Percentiles rank a stretch among this genome's conserved stretches.
These are phyloP conservation scores for Paecilomyces dactylethromorphus DNA, from an alignment of 2,329 filamentous ascomycete genomes.

Conservation along the genomic window DNA sequence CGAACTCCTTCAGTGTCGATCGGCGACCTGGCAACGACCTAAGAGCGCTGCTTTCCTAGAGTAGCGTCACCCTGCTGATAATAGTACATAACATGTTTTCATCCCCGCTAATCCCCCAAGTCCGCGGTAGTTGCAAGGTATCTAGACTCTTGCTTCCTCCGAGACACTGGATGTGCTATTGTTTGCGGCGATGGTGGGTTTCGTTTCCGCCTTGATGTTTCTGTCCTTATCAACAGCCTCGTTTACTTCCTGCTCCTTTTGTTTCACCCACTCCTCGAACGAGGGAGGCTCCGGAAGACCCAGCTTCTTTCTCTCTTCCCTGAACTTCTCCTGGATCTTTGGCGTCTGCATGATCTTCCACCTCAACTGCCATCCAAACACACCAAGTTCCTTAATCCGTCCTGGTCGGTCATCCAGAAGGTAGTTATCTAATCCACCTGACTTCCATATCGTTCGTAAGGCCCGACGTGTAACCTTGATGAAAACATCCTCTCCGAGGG, in stretches of 20 bases:
- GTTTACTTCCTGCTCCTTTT: slow-evolving; percentile 32
- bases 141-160: background rate
- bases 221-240: slow-evolving; percentile 30
- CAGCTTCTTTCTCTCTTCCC: slow-evolving; percentile 56
- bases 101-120: background rate
- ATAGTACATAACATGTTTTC: background rate
- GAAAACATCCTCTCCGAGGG: slow-evolving; percentile 35
- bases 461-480: slow-evolving; percentile 42
- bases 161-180: background rate
- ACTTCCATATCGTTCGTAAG: slow-evolving; percentile 62
- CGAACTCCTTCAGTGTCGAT: background rate
- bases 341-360: slow-evolving; percentile 83
- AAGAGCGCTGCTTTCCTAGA: background rate
- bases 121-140: background rate
- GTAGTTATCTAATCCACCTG: slow-evolving; percentile 87
- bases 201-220: slow-evolving; percentile 27
- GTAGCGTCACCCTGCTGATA: background rate
- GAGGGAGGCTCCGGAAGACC: slow-evolving; percentile 53
- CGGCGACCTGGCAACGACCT: background rate
- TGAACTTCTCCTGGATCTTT: slow-evolving; percentile 59
- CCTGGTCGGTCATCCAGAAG: slow-evolving; percentile 71
- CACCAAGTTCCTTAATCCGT: slow-evolving; percentile 78
- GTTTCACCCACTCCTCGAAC: slow-evolving; percentile 38
- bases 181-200: slow-evolving; percentile 11
- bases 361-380: slow-evolving; percentile 81